Conservation (phyloP, 2,329 filamentous ascomycete genomes). For the Aspergillus carbonarius region DNA sequence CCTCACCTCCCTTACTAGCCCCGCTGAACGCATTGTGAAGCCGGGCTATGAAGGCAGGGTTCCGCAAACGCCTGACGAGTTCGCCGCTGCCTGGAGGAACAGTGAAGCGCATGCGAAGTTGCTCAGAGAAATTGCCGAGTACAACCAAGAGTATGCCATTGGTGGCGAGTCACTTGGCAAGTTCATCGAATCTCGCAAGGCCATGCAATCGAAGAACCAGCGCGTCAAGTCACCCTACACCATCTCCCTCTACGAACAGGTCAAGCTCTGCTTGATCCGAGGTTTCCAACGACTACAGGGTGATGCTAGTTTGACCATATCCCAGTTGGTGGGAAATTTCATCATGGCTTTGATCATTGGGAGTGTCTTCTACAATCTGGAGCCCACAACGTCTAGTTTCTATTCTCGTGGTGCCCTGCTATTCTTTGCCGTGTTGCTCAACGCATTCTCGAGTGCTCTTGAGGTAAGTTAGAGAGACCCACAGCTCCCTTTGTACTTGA, state of each 20-base stretch:
- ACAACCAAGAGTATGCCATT: conserved; percentile 44
- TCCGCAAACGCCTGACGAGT: conserved; percentile 69
- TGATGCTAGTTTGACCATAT: conserved; percentile 72
- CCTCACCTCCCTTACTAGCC: conserved; percentile 68
- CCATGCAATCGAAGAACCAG: conserved; percentile 46
- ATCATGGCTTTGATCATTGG: conserved; percentile 75
- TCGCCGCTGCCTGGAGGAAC: conserved; percentile 58
- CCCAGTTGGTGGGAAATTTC: conserved; percentile 66
- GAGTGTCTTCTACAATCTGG: conserved; percentile 77
- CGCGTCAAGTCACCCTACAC: conserved; percentile 78
- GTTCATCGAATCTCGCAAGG: conserved; percentile 43
- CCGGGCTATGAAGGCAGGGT: conserved; percentile 62
- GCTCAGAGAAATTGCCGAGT: conserved; percentile 45
- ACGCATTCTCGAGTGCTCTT: conserved; percentile 76
- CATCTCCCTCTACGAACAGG: conserved; percentile 71
- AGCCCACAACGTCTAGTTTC: conserved; percentile 66
- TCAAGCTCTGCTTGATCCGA: conserved; percentile 76
- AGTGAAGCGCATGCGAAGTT: conserved; percentile 49
- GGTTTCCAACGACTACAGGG: conserved; percentile 74
- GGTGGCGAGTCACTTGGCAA: conserved; percentile 42
- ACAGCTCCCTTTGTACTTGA: not conserved
- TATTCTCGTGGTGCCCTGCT: conserved; percentile 75
- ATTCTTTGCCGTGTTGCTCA: conserved; percentile 86
- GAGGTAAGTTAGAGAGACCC: conserved; percentile 50
- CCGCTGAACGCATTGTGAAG: conserved; percentile 57